Evolutionary conservation across 371 early-diverging fungal genomes (phyloP).

Genomic region (Syncephalastrum monosporum): DNA sequence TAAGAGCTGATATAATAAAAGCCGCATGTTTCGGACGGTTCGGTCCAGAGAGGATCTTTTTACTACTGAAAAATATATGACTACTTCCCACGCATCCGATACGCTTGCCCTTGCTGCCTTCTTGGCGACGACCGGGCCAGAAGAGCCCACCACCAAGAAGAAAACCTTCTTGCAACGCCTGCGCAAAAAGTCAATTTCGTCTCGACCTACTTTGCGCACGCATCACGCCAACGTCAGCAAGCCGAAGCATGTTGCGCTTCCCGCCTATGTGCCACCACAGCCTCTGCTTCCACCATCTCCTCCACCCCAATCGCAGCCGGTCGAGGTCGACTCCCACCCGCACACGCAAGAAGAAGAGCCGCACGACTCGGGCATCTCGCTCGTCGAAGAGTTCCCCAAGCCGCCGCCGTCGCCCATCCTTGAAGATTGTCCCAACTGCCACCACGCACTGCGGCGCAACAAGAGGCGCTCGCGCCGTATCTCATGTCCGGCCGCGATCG

Average conservation of each 20-base stretch:
- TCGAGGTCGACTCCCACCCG: not conserved
- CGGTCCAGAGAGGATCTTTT: slow-evolving; percentile 7
- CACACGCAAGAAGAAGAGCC: too few species aligned
- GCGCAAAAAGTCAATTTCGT: slow-evolving; percentile 19
- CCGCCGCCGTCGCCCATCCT: slow-evolving; percentile 2
- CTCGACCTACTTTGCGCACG: not conserved
- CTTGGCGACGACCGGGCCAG: slow-evolving; percentile 36
- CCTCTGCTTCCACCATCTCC: not conserved
- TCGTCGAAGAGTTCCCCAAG: slow-evolving; percentile 3
- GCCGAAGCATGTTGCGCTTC: slow-evolving; percentile 21
- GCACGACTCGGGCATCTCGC: not conserved
- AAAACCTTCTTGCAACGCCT: slow-evolving; percentile 16
- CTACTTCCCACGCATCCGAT: slow-evolving; percentile 7
- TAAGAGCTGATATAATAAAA: too few species aligned
- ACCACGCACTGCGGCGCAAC: not conserved
- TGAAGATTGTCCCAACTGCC: slow-evolving; percentile 9
- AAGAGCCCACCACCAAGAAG: slow-evolving; percentile 15
- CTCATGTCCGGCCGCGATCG: slow-evolving; percentile 15
- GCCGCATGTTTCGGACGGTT: too few species aligned
- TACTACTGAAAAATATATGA: not conserved
- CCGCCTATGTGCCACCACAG: slow-evolving; percentile 14
- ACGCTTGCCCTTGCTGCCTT: slow-evolving; percentile 36
- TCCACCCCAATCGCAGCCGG: not conserved
- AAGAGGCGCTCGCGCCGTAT: not conserved
- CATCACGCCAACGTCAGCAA: slow-evolving; percentile 2